Evolutionary conservation across 192 early-diverging fungal species (phyloP), one percentile per base, ranked within the genome.

Genomic region (Gaertneriomyces semiglobifer): DNA sequence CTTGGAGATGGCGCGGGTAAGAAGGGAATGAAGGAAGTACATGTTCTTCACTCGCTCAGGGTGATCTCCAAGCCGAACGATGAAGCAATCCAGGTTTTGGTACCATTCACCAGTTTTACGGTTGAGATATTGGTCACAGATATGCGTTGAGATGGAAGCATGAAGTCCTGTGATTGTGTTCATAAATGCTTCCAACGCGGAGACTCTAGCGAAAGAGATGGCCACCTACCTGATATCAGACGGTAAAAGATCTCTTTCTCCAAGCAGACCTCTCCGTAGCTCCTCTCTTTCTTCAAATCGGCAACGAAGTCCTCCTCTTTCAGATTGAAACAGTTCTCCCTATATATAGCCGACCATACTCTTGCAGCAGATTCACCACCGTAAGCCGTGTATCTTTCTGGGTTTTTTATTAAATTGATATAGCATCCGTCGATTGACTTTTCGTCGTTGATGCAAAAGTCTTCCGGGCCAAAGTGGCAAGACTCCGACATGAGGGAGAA

Each of bases 331-430:
- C 98, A 99, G 77, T 98, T 99, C 72, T 99, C 92, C 67, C 90
- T 82, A 70, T 99, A 99, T 33, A 99, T 94, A n/a, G 95, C 84
- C 62, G 86, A 86, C 97, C 97, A 99, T 6, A 99, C 89, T 47
- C 89, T 84, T 33, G 81, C 82, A 44, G 95, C 88, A 45, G 90
- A 89, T 14, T 89, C 84, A 54, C 97, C 97, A 19, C 89, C 84
- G 65, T 97, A 99, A 14, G 94, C 97, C 0, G 97, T 98, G 74
- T 93, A 99, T 8, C 96, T 85, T 72, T 99, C 97, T 6, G 95
- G 95, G 66, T 99, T 99, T 40, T 88, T 88, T 2, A 86, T 62
- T 18, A 99, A 80, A 65, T 99, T 88, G 7, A 99, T 88, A 80
- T 91, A 97, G 40, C 57, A 54, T 18, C 33, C 60, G 39, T 79